A percentile compares a stretch with the other conserved stretches of the same genome.
Evolutionary conservation across 1,139 yeast genomes (phyloP).

Genomic region (Pneumocystis carinii): DNA sequence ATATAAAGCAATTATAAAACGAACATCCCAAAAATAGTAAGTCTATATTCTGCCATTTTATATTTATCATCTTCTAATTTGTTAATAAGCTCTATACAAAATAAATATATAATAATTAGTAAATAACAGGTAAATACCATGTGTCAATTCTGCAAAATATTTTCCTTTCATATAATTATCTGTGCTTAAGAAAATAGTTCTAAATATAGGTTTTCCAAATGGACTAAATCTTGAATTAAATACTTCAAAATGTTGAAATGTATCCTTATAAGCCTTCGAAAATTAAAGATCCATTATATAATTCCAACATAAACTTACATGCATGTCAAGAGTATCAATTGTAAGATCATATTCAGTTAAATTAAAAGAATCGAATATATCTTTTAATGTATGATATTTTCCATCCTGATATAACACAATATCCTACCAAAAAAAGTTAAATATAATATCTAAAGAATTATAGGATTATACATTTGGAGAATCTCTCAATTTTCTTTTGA

Average conservation of each 20-base stretch:
- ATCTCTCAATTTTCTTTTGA: slow-evolving; percentile 75
- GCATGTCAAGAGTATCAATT: slow-evolving; percentile 97
- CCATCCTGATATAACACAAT: slow-evolving; percentile 90
- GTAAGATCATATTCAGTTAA: slow-evolving; percentile 87
- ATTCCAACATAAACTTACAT: slow-evolving; percentile 24
- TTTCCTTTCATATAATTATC: slow-evolving; percentile 82
- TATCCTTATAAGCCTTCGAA: slow-evolving; percentile 62
- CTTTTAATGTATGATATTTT: slow-evolving; percentile 64
- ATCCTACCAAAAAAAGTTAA: slow-evolving; percentile 27
- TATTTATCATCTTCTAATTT: slow-evolving; percentile 90
- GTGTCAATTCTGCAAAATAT: slow-evolving; percentile 80
- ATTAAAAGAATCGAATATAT: slow-evolving; percentile 81
- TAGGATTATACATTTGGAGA: slow-evolving; percentile 35
- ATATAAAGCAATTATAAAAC: slow-evolving; percentile 16
- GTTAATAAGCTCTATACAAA: slow-evolving; percentile 56
- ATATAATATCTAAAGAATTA: neutral
- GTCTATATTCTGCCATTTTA: slow-evolving; percentile 93
- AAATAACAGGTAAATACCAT: neutral
- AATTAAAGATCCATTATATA: slow-evolving; percentile 23
- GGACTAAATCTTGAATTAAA: slow-evolving; percentile 96
- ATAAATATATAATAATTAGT: neutral
- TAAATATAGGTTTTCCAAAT: slow-evolving; percentile 88
- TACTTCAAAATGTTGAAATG: slow-evolving; percentile 95
- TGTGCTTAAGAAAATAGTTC: slow-evolving; percentile 90
- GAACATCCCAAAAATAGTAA: slow-evolving; percentile 83